Evolutionary conservation across 805 yeast genomes (phyloP), one percentile per base, ranked within the genome.

Genomic region (Lachancea waltii): DNA sequence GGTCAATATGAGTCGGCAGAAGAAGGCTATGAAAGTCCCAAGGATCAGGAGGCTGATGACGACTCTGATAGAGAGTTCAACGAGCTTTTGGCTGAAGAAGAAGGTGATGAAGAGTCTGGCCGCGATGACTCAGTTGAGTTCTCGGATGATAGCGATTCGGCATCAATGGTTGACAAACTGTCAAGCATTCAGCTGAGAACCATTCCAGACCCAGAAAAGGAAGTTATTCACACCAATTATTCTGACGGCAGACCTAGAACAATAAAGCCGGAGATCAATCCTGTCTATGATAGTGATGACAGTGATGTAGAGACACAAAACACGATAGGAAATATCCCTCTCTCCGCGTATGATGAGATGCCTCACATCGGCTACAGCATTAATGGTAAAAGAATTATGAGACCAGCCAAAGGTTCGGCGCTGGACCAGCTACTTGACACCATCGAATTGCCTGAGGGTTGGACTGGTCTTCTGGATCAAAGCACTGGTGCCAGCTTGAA

Each of bases 281-380:
- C 98, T 5, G 78, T 77, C n/a, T 92, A 90, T 59, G 96, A 90
- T 56, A 77, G 87, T 46, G 98, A 92, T 63, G 98, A 92, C 55
- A 77, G 87, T 50, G 97, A 89, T 56, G 73, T 56, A 10, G 81
- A 77, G 45, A 94, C 85, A 45, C 68, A 70, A 29, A 92, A 92
- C 64, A 86, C 97, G 3, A 85, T 92, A 49, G 98, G 98, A 35
- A 85, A 92, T 57, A 75, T 92, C 41, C 97, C 98, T 35, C 55
- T 92, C 15, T 75, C 90, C 14, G 95, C 95, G 2, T 92, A 92
- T 58, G 98, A 92, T 40, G 95, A 89, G 62, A 83, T 82, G 79
- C 98, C 98, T 1, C 98, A 92, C 58, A 78, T 92, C 43, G 97
- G 98, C 41, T 92, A 92, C 62, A 90, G 86, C 60, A 89, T 92